Conservation (phyloP, 2,329 filamentous ascomycete genomes). For the Nemania diffusa region DNA sequence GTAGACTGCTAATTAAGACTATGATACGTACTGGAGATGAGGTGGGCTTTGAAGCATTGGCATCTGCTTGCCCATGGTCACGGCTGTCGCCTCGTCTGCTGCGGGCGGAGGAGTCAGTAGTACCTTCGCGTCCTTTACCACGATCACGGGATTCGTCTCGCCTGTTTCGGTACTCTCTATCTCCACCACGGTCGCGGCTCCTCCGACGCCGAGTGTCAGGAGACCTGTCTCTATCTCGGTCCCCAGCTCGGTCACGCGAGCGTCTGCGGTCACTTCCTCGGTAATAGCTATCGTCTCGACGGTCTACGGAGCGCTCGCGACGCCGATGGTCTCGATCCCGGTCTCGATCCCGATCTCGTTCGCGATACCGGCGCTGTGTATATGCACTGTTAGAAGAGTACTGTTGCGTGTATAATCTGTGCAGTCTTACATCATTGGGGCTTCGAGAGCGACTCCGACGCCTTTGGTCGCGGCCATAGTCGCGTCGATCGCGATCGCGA, state of each 20-base stretch:
- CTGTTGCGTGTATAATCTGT: conserved; percentile 25
- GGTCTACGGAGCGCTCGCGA: conserved; percentile 76
- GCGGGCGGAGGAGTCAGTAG: conserved; percentile 75
- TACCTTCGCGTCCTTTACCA: conserved; percentile 72
- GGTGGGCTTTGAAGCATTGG: conserved; percentile 60
- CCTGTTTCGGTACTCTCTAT: conserved; percentile 72
- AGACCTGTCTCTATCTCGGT: conserved; percentile 64
- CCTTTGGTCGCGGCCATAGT: conserved; percentile 55
- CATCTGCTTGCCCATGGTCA: conserved; percentile 61
- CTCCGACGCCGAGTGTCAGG: conserved; percentile 66
- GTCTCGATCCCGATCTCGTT: conserved; percentile 59
- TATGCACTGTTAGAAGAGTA: conserved; percentile 54
- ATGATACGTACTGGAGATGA: conserved; percentile 65
- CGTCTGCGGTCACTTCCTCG: conserved; percentile 71
- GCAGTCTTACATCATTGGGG: conserved; percentile 66
- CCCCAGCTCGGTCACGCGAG: conserved; percentile 69
- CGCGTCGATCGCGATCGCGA: conserved; percentile 58
- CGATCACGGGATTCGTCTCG: conserved; percentile 79
- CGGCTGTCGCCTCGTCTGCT: conserved; percentile 73
- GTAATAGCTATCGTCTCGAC: conserved; percentile 71
- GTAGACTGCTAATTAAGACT: not conserved
- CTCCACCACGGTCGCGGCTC: conserved; percentile 68
- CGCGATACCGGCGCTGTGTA: conserved; percentile 67
- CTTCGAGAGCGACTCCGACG: conserved; percentile 71
- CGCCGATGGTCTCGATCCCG: conserved; percentile 70